phyloP scores from a whole-genome alignment of 305 asterid genomes.

The Solanum aculeatissimum region DNA sequence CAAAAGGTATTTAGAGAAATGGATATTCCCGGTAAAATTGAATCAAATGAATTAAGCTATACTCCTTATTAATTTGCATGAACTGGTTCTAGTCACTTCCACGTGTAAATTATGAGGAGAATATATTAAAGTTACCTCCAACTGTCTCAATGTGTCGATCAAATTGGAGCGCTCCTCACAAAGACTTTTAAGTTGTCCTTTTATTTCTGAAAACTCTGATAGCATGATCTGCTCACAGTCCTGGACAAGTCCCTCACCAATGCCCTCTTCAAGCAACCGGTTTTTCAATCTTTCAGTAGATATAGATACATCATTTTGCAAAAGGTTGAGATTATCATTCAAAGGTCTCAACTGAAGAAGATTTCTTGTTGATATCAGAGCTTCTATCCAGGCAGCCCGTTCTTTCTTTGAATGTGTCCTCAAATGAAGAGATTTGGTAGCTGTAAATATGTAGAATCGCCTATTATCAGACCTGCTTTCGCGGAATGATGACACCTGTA shows the following conservation, averaged over 20 bases:
- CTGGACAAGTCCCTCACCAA: slow-evolving; percentile 53
- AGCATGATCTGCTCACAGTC: slow-evolving; percentile 94
- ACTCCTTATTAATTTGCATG: not conserved
- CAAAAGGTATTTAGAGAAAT: not conserved
- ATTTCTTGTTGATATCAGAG: slow-evolving; percentile 59
- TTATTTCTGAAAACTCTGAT: slow-evolving; percentile 64
- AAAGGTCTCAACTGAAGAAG: slow-evolving; percentile 40
- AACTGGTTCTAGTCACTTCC: not conserved
- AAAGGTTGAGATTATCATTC: slow-evolving; percentile 34
- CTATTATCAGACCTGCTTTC: slow-evolving; percentile 85
- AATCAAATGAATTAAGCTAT: not conserved
- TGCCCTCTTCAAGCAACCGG: slow-evolving; percentile 68
- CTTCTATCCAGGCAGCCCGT: slow-evolving; percentile 76
- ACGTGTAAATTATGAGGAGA: not conserved
- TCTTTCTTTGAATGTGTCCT: slow-evolving; percentile 67
- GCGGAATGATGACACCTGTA: slow-evolving; percentile 82
- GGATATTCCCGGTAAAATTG: not conserved
- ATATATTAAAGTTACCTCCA: slow-evolving; percentile 46
- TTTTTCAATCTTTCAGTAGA: slow-evolving; percentile 69
- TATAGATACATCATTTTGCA: slow-evolving; percentile 58
- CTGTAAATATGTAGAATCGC: slow-evolving; percentile 83
- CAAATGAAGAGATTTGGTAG: slow-evolving; percentile 88
- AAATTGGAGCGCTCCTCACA: slow-evolving; percentile 66
- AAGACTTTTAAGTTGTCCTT: slow-evolving; percentile 63
- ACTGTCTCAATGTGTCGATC: slow-evolving; percentile 68